These are phyloP conservation scores for Coemansia reversa DNA, from an alignment of 192 early-diverging fungal genomes.

Conservation along the genomic window DNA sequence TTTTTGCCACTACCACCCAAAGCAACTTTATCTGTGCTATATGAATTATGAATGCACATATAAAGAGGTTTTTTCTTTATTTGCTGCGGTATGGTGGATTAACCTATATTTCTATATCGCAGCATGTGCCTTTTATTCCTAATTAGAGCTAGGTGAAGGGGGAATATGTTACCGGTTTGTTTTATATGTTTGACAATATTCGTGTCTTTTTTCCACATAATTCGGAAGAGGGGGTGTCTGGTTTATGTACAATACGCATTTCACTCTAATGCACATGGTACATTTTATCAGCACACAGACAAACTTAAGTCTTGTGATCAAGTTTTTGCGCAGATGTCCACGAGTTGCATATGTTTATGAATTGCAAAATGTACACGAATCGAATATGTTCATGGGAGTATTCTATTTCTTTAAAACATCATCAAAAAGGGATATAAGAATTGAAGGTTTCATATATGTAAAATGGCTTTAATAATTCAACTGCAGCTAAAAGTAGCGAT, in stretches of 20 bases:
- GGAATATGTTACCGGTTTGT: too few species aligned
- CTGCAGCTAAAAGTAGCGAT: too few species aligned
- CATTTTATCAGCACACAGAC: too few species aligned
- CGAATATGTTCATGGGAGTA: too few species aligned
- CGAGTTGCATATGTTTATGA: background rate
- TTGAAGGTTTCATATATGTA: too few species aligned
- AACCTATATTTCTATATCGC: background rate
- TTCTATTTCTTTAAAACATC: too few species aligned
- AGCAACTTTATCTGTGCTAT: background rate
- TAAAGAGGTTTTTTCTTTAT: background rate
- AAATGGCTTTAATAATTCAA: background rate
- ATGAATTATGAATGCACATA: background rate
- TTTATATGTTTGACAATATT: too few species aligned
- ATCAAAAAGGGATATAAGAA: too few species aligned
- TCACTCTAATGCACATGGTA: background rate
- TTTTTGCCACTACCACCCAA: background rate
- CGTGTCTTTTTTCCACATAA: too few species aligned
- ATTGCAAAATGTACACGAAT: background rate
- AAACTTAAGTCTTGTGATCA: background rate
- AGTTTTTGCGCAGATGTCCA: background rate
- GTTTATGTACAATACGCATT: conserved; percentile 3
- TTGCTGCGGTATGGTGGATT: background rate
- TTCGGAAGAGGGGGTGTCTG: too few species aligned
- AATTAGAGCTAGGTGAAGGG: too few species aligned
- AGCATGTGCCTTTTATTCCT: too few species aligned